Base-by-base conservation (phyloP, 176 grass and related monocot genomes). In the Ensete glaucum region DNA sequence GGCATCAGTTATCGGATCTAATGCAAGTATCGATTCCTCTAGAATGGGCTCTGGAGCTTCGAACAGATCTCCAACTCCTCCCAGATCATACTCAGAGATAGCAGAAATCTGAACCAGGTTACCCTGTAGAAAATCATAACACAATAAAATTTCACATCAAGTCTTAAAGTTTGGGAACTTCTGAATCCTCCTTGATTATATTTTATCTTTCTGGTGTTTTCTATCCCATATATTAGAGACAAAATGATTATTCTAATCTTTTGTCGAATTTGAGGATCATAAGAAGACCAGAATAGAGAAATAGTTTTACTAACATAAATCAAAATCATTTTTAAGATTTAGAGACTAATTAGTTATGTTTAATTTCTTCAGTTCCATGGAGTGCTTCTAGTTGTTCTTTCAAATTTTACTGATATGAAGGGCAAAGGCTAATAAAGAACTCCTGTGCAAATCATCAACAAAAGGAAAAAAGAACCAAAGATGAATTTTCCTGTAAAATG, bases 41-140 rank as follows among this genome's bases (percentile, higher is more conserved):
- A 98, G 81, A 74, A 98, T 84, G 53, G 78, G 80, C 79, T 94
- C 85, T 23, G 95, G 95, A 15, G 90, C 90, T 80, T 89, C 89
- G 80, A 98, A 98, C 57, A 98, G 82, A 81, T 98, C 94, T 9
- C 94, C 84, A 69, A 91, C 95, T 71, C 67, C 90, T 73, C 95
- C 95, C 43, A 98, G 84, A 70, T 94, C 84, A 73, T 98, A 98
- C 56, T 91, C 90, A 23, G 86, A 94, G 19, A 98, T 54, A 66
- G 93, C 71, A 17, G 86, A 89, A 29, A 72, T 58, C 29, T 91
- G 86, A 24, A 73, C 68, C 79, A 91, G 82, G 57, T 73, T 69
- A 52, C 78, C 88, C 95, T 98, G 84, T 56, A 82, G 1, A n/a
- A 80, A 58, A 72, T 52, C 17, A 52, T 22, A 72, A 22, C 3